Base-by-base conservation (phyloP, 495 filamentous ascomycete species). In the Sphaerosporella brunnea region DNA sequence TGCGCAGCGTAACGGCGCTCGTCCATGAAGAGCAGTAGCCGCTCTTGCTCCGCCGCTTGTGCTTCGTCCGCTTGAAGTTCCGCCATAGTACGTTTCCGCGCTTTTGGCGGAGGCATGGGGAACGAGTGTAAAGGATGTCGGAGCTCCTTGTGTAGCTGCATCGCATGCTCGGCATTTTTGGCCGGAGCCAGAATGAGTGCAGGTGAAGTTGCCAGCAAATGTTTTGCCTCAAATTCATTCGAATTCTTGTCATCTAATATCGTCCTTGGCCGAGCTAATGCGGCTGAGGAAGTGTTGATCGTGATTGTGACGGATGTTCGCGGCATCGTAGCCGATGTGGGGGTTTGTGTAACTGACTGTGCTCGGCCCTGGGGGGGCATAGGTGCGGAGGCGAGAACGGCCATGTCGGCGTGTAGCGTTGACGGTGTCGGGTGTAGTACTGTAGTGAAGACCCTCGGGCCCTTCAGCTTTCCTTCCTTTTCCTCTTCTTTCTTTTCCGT, bases 11-110 rank as follows among this genome's bases (percentile, higher is more conserved):
- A 72, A 37, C 84, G 69, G 11, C 84, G 73, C 55, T 96, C 92
- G 48, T 99, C 90, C 68, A 88, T 78, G 39, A 83, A 79, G 28
- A 96, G 83, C 80, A 96, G 86, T 53, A 85, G 87, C 23, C 82
- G 70, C 61, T 95, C 84, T 59, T 84, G 78, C 37, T 90, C 79
- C 9, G 84, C 86, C 4, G 84, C 84, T 49, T 82, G 66, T 0
- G 90, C 87, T 61, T 96, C 86, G 59, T 96, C 90, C 2, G 86
- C 87, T 24, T 82, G 88, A 62, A 95, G 71, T 56, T 99, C 87
- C 4, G 92, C 90, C 9, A 86, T 78, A 0, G 90, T 99, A 48
- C 88, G 74, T 70, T 99, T 96, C 48, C 92, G 73, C 20, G 76
- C 74, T 68, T 93, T 95, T 13, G 84, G 86, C 43, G 79, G 70